A percentile compares a stretch with the other conserved stretches of the same genome.
Conservation (phyloP, 2,329 filamentous ascomycete species). For the Exserohilum rostratum region DNA sequence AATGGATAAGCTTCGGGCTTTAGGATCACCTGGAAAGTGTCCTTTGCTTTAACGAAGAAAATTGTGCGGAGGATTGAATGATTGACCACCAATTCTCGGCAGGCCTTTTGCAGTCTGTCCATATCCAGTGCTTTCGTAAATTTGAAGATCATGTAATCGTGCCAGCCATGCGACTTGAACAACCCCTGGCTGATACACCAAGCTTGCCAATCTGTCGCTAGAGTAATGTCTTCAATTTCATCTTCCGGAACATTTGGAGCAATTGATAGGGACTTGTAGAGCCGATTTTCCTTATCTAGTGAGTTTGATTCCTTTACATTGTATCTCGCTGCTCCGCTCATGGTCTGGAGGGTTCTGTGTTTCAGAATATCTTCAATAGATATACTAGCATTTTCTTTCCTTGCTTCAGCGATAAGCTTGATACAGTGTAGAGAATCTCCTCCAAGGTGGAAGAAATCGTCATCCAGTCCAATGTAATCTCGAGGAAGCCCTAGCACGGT, state of each 20-base stretch:
- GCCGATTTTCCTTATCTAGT: background rate
- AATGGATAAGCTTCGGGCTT: slow-evolving; percentile 1
- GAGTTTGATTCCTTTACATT: background rate
- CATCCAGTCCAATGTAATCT: slow-evolving; percentile 5
- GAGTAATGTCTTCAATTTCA: slow-evolving; percentile 1
- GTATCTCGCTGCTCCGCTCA: slow-evolving; percentile 3
- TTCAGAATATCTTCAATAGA: slow-evolving; percentile 2
- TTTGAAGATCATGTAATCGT: slow-evolving; percentile 10
- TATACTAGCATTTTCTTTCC: background rate
- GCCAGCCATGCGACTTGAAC: slow-evolving; percentile 9
- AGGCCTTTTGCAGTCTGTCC: background rate
- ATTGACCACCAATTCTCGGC: background rate
- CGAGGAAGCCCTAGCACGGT: background rate
- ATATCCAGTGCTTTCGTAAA: background rate
- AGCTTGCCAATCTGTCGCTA: slow-evolving; percentile 7
- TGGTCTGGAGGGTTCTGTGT: slow-evolving; percentile 1
- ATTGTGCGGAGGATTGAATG: slow-evolving; percentile 4
- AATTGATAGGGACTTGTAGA: background rate
- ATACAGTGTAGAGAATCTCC: slow-evolving; percentile 7
- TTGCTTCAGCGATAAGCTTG: slow-evolving; percentile 6
- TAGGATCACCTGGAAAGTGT: slow-evolving; percentile 3
- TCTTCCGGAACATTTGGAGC: background rate
- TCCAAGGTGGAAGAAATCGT: slow-evolving; percentile 4
- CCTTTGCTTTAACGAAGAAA: background rate
- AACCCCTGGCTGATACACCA: slow-evolving; percentile 6